Conservation (phyloP, 2,329 filamentous ascomycete genomes). For the Blastomyces percursus region DNA sequence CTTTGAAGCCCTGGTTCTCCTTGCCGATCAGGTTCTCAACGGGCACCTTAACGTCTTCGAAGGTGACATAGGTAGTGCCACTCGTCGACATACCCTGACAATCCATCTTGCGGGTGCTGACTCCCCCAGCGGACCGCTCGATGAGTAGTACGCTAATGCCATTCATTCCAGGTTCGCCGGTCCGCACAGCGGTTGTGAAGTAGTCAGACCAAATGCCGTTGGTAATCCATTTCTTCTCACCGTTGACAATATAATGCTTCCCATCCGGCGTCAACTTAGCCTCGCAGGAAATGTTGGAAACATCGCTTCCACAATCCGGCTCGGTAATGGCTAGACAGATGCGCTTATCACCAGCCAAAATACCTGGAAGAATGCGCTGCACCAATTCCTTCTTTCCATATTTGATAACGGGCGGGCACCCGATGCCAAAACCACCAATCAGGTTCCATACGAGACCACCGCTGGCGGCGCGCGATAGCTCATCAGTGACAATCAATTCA, state of each 20-base stretch:
- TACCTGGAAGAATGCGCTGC: slow-evolving; percentile 76
- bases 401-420: slow-evolving; percentile 81
- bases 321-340: slow-evolving; percentile 98
- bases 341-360: slow-evolving; percentile 85
- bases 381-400: slow-evolving; percentile 78
- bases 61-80: slow-evolving; percentile 94
- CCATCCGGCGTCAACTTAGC: slow-evolving; percentile 90
- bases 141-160: slow-evolving; percentile 85
- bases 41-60: slow-evolving; percentile 97
- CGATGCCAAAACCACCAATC: slow-evolving; percentile 93
- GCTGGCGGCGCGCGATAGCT: slow-evolving; percentile 76
- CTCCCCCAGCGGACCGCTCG: slow-evolving; percentile 71
- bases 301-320: slow-evolving; percentile 87
- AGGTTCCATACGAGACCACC: slow-evolving; percentile 96
- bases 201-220: slow-evolving; percentile 97
- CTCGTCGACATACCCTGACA: slow-evolving; percentile 95
- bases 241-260: slow-evolving; percentile 98
- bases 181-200: slow-evolving; percentile 93
- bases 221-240: slow-evolving; percentile 99
- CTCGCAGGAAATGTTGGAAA: slow-evolving; percentile 90
- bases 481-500: slow-evolving; percentile 89
- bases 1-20: slow-evolving; percentile 94
- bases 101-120: slow-evolving; percentile 91
- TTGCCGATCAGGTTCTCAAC: slow-evolving; percentile 98
- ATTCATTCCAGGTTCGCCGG: slow-evolving; percentile 80